Evolutionary conservation across 257 asterid species (phyloP), one percentile per base, ranked within the genome.

Genomic region (Catharanthus roseus): DNA sequence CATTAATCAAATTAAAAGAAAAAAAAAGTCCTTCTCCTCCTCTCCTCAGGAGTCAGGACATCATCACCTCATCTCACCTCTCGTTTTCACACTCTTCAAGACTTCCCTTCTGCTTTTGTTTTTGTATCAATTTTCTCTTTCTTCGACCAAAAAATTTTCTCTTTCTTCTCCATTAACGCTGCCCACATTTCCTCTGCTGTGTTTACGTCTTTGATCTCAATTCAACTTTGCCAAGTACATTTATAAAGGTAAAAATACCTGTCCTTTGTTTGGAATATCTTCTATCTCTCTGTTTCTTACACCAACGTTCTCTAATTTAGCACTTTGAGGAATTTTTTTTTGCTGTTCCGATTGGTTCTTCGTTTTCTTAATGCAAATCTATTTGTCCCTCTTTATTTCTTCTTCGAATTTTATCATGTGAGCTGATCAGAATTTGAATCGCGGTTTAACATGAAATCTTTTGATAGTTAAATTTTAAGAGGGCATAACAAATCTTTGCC

Each of bases 221-320:
- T n/a, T 67, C 67, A n/a, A 33, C 75, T 18, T n/a, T 33, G 24
- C 60, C 51, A 31, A 44, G 21, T 47, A 13, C 58, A 50, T 60
- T 16, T n/a, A 13, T 13, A 11, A 69, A 69, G 63, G 64, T 47
- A 57, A 28, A 8, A 3, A 16, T 23, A 8, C 33, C 24, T 23
- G 23, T 13, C 6, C 41, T 47, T 33, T 47, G 7, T 31, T 15
- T 29, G 6, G 19, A 36, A 3, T 39, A 39, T 58, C 31, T 6
- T 24, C 61, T 29, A 4, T 44, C 1, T 13, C n/a, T n/a, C n/a
- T n/a, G n/a, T 12, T 21, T 58, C 38, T 10, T 41, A 6, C 24
- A 31, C 11, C 15, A 29, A 29, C 16, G 31, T 29, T 49, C 13
- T 33, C 1, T 67, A 60, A 60, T 60, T 60, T 15, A 33, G 61